phyloP scores from a whole-genome alignment of 768 basidiomycete species.

The Pulveroboletus sp. region DNA sequence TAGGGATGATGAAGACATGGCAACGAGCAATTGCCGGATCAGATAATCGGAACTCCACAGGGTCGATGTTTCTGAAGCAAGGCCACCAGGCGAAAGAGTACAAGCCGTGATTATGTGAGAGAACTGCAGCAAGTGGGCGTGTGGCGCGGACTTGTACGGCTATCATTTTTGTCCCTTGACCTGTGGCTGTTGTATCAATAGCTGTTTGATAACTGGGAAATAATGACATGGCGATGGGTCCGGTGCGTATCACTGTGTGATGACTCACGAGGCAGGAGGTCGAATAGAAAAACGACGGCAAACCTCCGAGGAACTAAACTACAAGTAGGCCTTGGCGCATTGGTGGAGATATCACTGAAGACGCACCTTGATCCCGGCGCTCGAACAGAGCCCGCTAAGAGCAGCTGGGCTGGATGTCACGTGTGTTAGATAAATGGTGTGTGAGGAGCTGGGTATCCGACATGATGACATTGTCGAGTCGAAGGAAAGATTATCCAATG shows the following conservation, averaged over 20 bases:
- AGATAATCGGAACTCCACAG: background rate
- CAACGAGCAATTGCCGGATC: background rate
- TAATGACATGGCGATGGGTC: too few species aligned
- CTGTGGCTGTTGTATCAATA: background rate
- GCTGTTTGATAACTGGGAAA: background rate
- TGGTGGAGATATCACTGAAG: background rate
- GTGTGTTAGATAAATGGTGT: background rate
- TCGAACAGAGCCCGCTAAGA: background rate
- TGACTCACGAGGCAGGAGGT: background rate
- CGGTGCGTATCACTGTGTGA: too few species aligned
- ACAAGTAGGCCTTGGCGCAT: too few species aligned
- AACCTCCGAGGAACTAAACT: too few species aligned
- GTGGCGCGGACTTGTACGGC: background rate
- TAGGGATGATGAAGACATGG: background rate
- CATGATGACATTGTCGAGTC: background rate
- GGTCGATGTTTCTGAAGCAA: background rate
- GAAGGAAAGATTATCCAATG: background rate
- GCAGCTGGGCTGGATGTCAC: background rate
- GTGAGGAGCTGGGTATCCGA: too few species aligned
- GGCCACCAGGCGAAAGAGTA: background rate
- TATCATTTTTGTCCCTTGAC: background rate
- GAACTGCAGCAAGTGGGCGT: too few species aligned
- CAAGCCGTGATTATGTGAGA: too few species aligned
- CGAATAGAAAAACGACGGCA: too few species aligned
- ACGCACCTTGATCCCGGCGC: background rate